These are phyloP conservation scores for Prunus campanulata DNA, from an alignment of 306 rosid species.

Conservation along the genomic window DNA sequence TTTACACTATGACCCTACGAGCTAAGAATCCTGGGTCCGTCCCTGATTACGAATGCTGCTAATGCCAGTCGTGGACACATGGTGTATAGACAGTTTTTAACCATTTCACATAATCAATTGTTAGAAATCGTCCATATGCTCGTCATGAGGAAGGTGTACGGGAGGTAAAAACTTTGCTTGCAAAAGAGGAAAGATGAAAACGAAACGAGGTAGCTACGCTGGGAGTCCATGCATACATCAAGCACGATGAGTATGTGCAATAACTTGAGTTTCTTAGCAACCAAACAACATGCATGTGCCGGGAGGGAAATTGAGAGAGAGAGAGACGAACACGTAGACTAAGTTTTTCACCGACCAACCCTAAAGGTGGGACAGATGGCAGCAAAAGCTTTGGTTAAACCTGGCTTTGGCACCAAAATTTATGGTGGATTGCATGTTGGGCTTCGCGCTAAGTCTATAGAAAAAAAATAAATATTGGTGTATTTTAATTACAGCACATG, in stretches of 20 bases:
- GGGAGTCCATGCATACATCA: not conserved
- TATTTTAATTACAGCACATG: slow-evolving; percentile 4
- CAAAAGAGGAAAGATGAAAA: no score
- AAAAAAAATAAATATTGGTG: not conserved
- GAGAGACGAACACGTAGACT: not conserved
- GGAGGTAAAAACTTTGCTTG: no score
- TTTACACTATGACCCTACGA: no score
- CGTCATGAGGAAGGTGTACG: no score
- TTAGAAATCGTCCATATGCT: no score
- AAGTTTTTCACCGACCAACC: slow-evolving; percentile 13
- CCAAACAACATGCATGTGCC: slow-evolving; percentile 20
- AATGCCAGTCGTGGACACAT: fast-evolving
- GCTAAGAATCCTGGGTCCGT: no score
- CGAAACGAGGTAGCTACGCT: no score
- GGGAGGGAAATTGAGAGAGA: not conserved
- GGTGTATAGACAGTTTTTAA: no score
- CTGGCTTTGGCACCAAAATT: not conserved
- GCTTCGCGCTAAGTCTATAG: not conserved
- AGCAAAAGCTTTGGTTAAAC: slow-evolving; percentile 6
- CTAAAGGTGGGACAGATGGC: slow-evolving; percentile 21
- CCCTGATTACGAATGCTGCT: not conserved
- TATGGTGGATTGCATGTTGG: slow-evolving; percentile 25
- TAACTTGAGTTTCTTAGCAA: not conserved
- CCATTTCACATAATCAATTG: no score
- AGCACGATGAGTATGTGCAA: not conserved